Base-by-base conservation (phyloP, 2,329 filamentous ascomycete genomes). In the Ophiocordyceps camponoti-saundersi region DNA sequence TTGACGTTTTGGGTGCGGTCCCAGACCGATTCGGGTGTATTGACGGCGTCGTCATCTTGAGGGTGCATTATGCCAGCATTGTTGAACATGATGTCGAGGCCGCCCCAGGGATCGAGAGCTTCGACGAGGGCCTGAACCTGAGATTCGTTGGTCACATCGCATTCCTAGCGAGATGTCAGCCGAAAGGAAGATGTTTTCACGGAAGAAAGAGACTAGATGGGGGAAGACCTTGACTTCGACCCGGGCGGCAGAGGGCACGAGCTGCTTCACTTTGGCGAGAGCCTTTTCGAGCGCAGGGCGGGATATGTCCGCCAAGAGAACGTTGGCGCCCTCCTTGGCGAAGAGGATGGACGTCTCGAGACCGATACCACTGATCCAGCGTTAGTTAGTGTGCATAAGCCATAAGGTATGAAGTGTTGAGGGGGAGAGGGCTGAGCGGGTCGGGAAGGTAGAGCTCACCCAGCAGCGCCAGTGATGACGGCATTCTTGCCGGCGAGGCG, bases 31-130 rank as follows among this genome's bases (percentile, higher is more conserved):
- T 95, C 87, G 45, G 85, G 80, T 1, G 88, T 95, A 61, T 82
- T 77, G 61, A 93, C 70, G 44, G 89, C 87, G 63, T 87, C 81
- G 59, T 77, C 80, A 62, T 88, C 83, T 48, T 82, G 72, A 44
- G 79, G 80, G 68, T 95, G 89, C 89, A 95, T 95, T 65, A 95
- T 95, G 47, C 89, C 89, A 22, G 89, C 89, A 63, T 95, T 95
- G 78, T 95, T 95, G 79, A 95, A 95, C 57, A 95, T 85, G 59
- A 95, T 72, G 62, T 95, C 89, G 3, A 92, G 66, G 42, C 89
- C 89, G 59, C 89, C 89, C 84, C 85, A 93, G 48, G 76, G 61
- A 64, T 95, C 89, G 48, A 90, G 68, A 11, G 75, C 67, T 54
- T 85, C 82, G 46, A 95, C 72, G 61, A 84, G 78, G 48, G 79